These are phyloP conservation scores for Tetracladium setigerum DNA, from an alignment of 495 filamentous ascomycete genomes.

Conservation along the genomic window DNA sequence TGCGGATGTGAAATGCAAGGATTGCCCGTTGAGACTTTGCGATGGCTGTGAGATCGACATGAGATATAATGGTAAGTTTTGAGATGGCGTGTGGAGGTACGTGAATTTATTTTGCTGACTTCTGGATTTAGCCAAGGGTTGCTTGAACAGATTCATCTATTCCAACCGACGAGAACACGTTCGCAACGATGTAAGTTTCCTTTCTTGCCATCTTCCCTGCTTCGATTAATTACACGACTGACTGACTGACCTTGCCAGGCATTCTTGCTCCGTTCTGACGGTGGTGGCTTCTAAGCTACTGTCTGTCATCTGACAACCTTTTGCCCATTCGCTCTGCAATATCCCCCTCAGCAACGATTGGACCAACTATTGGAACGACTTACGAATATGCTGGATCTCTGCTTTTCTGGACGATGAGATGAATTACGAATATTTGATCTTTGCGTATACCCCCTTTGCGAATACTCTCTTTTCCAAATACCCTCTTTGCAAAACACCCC, in stretches of 20 bases:
- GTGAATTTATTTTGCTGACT: neutral
- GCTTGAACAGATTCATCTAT: neutral
- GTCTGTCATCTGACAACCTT: too few relatives aligned
- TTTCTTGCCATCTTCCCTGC: neutral
- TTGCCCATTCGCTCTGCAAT: too few relatives aligned
- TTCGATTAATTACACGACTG: neutral
- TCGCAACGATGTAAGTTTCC: constrained; percentile 9
- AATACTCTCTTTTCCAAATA: too few relatives aligned
- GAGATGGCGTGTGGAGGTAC: too few relatives aligned
- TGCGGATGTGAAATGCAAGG: neutral
- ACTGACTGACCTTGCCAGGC: neutral
- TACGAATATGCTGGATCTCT: too few relatives aligned
- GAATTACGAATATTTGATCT: too few relatives aligned
- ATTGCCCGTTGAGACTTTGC: constrained; percentile 7
- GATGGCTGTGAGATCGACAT: neutral
- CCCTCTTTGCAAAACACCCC: too few relatives aligned
- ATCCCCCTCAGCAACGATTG: too few relatives aligned
- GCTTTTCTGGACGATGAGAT: too few relatives aligned
- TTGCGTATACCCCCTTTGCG: too few relatives aligned
- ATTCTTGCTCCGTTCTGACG: constrained; percentile 3
- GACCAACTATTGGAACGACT: too few relatives aligned
- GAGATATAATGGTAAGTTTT: neutral
- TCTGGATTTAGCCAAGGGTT: neutral
- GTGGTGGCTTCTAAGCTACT: neutral
- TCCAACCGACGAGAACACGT: neutral